Conservation (phyloP, 352 stramenopile species). For the Globisporangium spiculum region DNA sequence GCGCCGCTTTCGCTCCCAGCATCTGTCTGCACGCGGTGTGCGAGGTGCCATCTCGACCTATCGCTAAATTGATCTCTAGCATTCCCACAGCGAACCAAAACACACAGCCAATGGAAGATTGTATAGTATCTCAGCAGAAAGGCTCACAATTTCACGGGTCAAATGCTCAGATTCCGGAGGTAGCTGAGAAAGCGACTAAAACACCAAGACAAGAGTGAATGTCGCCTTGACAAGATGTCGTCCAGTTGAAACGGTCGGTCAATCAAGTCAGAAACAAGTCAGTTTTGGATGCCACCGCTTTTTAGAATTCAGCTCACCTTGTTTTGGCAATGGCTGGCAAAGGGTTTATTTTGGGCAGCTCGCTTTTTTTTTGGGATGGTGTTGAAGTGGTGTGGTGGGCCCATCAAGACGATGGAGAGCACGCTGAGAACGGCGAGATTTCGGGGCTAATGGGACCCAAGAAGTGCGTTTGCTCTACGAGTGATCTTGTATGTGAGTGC, state of each 20-base stretch:
- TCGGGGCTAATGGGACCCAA: conserved; percentile 40
- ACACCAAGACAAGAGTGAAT: background rate
- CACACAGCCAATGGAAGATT: background rate
- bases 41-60: background rate
- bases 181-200: background rate
- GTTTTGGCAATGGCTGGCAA: background rate
- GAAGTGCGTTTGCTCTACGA: conserved; percentile 19
- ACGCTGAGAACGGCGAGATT: background rate
- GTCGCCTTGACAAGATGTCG: background rate
- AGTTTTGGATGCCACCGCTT: background rate
- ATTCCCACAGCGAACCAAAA: background rate
- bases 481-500: background rate
- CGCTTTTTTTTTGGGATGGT: background rate
- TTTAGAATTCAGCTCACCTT: background rate
- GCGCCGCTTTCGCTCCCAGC: background rate
- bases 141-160: no score
- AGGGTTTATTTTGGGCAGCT: conserved; percentile 8
- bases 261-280: conserved; percentile 6
- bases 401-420: background rate
- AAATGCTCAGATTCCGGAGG: background rate
- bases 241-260: background rate
- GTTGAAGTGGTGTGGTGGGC: background rate
- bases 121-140: background rate
- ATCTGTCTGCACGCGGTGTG: background rate
- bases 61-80: background rate